Evolutionary conservation across 2,329 filamentous ascomycete species (phyloP), one percentile per base, ranked within the genome.

Genomic region (Penicillium thymicola): DNA sequence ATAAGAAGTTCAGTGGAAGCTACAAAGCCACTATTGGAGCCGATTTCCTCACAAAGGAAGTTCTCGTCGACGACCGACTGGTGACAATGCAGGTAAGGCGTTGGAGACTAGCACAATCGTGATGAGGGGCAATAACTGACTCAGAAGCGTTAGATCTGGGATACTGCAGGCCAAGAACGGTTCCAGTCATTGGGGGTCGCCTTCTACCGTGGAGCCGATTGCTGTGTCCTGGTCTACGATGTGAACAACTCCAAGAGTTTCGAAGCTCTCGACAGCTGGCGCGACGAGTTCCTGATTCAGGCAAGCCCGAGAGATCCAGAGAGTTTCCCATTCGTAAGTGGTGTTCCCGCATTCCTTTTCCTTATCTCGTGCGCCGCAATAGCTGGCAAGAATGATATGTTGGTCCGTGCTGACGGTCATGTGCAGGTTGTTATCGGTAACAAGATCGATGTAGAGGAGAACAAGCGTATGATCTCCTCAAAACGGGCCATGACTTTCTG

Each of bases 211-310:
- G 93, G 93, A 62, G 93, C 94, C 66, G 93, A 99, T 80, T 97
- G 93, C 84, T 97, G 94, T 74, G 93, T 97, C 58, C 82, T 99
- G 53, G 93, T 97, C 51, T 97, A 94, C 81, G 93, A 99, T 72
- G 93, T 99, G 76, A 99, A 99, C 81, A 97, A 97, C 76, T 89
- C 92, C 60, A 99, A 99, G 85, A 96, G 92, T 75, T 99, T 99
- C 76, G 94, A 99, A 75, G 95, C 93, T 14, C 85, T 99, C 58
- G 94, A 99, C 75, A 96, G 92, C 78, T 99, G 94, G 94, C 85
- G 94, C 70, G 94, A 99, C 72, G 94, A 99, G 76, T 99, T 99
- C 73, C 78, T 99, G 66, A 96, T 99, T 67, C 94, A 99, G 78
- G 94, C 94, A 7, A 96, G 91, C 65, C 94, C 94, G 5, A 87